A percentile compares a stretch with the other conserved stretches of the same genome.
These are phyloP conservation scores for Cladochytrium tenue DNA, from an alignment of 371 early-diverging fungal species.

Conservation along the genomic window DNA sequence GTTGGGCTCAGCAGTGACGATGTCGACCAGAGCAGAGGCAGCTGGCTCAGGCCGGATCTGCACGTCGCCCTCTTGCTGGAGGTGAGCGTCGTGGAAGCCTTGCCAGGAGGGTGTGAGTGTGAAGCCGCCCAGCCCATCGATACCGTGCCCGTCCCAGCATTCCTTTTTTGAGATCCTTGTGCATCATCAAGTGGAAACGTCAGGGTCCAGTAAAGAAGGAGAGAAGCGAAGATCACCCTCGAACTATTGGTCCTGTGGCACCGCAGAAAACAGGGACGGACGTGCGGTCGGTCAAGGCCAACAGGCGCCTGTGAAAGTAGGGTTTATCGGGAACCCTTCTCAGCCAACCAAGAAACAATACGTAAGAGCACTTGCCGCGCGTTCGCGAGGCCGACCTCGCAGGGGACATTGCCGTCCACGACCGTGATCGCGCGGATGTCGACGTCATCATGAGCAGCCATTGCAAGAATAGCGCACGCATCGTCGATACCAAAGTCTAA, in stretches of 20 bases:
- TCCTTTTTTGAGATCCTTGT: background rate
- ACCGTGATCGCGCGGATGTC: too few species aligned
- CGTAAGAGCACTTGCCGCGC: too few species aligned
- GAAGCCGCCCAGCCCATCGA: conserved; percentile 35
- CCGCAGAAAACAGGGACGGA: conserved; percentile 18
- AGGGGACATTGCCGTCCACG: too few species aligned
- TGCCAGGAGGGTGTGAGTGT: conserved; percentile 6
- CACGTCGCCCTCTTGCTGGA: background rate
- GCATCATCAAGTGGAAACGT: background rate
- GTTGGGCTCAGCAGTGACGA: conserved; percentile 14
- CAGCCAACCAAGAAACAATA: too few species aligned
- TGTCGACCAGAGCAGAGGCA: conserved; percentile 11
- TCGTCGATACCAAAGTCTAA: too few species aligned
- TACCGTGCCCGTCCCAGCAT: conserved; percentile 32
- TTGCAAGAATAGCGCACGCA: too few species aligned
- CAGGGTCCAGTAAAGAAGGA: background rate
- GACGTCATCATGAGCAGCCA: too few species aligned
- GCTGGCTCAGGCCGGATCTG: conserved; percentile 7
- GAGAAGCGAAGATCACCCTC: background rate
- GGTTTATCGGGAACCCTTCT: too few species aligned
- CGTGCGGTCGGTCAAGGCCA: background rate
- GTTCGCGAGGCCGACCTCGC: too few species aligned
- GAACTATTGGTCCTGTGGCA: conserved; percentile 16
- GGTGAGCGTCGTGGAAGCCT: background rate
- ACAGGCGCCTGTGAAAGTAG: background rate